Percentiles rank a stretch among this genome's conserved stretches.
Conservation (phyloP, 2,329 filamentous ascomycete species). For the Rhinocladiella similis region DNA sequence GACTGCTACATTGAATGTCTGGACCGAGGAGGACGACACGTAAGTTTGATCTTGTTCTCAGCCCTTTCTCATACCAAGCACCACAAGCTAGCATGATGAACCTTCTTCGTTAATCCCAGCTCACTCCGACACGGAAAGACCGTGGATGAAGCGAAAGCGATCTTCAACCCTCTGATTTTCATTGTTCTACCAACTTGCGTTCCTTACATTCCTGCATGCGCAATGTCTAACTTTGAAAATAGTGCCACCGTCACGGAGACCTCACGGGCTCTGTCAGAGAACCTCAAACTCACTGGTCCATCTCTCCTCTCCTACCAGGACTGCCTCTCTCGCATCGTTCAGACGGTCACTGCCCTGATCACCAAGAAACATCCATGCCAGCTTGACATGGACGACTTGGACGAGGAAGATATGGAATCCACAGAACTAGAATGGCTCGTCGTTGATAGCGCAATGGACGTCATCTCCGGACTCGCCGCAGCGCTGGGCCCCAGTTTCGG, state of each 20-base stretch:
- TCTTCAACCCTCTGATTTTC: slow-evolving; percentile 50
- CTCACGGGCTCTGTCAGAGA: slow-evolving; percentile 88
- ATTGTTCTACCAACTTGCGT: slow-evolving; percentile 8
- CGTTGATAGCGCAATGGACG: slow-evolving; percentile 90
- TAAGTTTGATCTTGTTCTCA: slow-evolving; percentile 57
- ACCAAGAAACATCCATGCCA: slow-evolving; percentile 92
- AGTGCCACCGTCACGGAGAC: slow-evolving; percentile 91
- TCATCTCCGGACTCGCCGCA: slow-evolving; percentile 78
- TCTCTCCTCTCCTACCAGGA: slow-evolving; percentile 71
- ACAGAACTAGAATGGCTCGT: slow-evolving; percentile 98
- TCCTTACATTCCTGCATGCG: slow-evolving; percentile 21
- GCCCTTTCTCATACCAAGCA: too few species aligned
- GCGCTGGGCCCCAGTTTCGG: slow-evolving; percentile 79
- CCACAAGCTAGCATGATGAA: slow-evolving; percentile 69
- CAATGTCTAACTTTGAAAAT: slow-evolving; percentile 44
- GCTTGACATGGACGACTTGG: slow-evolving; percentile 78
- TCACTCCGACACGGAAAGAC: slow-evolving; percentile 88
- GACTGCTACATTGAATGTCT: slow-evolving; percentile 78
- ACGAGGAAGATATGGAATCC: slow-evolving; percentile 71
- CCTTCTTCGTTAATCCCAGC: slow-evolving; percentile 92
- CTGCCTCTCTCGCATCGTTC: slow-evolving; percentile 73
- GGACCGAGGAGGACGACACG: slow-evolving; percentile 90
- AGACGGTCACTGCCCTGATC: slow-evolving; percentile 74
- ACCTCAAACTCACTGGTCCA: slow-evolving; percentile 87
- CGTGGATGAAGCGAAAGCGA: slow-evolving; percentile 89